Percentiles rank a stretch among this genome's conserved stretches.
These are phyloP conservation scores for Malassezia arunalokei DNA, from an alignment of 1,284 basidiomycete species.

Conservation along the genomic window DNA sequence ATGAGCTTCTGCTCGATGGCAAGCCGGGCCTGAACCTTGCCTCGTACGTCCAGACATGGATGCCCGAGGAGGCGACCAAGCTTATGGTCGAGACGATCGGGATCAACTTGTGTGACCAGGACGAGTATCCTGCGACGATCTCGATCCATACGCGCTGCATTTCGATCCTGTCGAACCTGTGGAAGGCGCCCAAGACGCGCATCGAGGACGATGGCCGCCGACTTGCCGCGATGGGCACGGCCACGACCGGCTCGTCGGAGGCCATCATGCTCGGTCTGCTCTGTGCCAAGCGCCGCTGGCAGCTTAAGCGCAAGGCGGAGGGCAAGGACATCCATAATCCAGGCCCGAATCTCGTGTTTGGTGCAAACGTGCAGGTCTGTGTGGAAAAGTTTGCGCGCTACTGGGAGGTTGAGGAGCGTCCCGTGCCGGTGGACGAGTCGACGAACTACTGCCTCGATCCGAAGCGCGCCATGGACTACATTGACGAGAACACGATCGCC, in stretches of 20 bases:
- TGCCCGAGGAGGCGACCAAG: slow-evolving; percentile 49
- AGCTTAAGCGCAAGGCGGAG: slow-evolving; percentile 68
- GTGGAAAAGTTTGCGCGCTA: slow-evolving; percentile 60
- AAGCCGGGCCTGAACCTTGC: slow-evolving; percentile 70
- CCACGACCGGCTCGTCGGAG: slow-evolving; percentile 86
- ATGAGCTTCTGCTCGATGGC: slow-evolving; percentile 58
- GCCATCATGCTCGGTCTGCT: slow-evolving; percentile 78
- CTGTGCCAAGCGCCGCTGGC: slow-evolving; percentile 90
- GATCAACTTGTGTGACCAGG: slow-evolving; percentile 65
- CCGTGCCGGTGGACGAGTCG: slow-evolving; percentile 33
- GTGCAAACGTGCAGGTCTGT: slow-evolving; percentile 62
- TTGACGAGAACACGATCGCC: slow-evolving; percentile 68
- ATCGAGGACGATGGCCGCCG: slow-evolving; percentile 21
- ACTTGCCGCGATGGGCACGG: slow-evolving; percentile 52
- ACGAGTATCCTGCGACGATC: slow-evolving; percentile 63
- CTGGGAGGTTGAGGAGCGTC: slow-evolving; percentile 63
- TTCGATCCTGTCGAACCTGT: slow-evolving; percentile 78
- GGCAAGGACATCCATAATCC: slow-evolving; percentile 50
- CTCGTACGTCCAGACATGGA: slow-evolving; percentile 52
- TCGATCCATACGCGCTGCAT: slow-evolving; percentile 49
- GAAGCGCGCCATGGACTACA: slow-evolving; percentile 68
- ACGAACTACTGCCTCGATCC: slow-evolving; percentile 62
- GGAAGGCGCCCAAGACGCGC: slow-evolving; percentile 57
- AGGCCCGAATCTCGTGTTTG: slow-evolving; percentile 63
- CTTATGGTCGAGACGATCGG: slow-evolving; percentile 55